These are phyloP conservation scores for Borovskyia barvae DNA, from an alignment of 208 protist species.

Conservation along the genomic window DNA sequence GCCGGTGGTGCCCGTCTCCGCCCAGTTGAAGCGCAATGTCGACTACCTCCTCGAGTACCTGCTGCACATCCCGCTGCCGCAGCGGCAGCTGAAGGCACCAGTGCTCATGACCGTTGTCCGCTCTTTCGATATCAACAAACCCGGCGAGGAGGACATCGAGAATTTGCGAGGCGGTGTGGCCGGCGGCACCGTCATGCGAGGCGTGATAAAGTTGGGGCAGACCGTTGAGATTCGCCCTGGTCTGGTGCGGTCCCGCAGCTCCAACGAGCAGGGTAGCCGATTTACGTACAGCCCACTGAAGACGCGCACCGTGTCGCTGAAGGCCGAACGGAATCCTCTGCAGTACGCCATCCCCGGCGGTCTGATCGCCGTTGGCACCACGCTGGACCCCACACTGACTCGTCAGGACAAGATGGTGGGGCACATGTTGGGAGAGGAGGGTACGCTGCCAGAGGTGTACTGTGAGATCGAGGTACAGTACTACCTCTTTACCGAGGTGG, in stretches of 20 bases:
- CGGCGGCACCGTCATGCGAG: slow-evolving; percentile 98
- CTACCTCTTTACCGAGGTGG: slow-evolving; percentile 96
- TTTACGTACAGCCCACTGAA: slow-evolving; percentile 96
- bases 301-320: slow-evolving; percentile 94
- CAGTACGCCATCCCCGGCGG: slow-evolving; percentile 99
- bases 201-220: slow-evolving; percentile 97
- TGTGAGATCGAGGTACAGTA: slow-evolving; percentile 97
- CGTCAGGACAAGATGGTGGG: slow-evolving; percentile 98
- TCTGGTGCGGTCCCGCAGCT: slow-evolving; percentile 70
- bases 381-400: slow-evolving; percentile 99
- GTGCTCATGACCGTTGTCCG: slow-evolving; percentile 98
- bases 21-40: slow-evolving; percentile 98
- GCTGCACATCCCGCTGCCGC: slow-evolving; percentile 97
- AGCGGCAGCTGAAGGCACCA: slow-evolving; percentile 92
- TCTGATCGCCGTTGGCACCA: slow-evolving; percentile 99
- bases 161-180: slow-evolving; percentile 97
- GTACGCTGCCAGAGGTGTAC: slow-evolving; percentile 96
- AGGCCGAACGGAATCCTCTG: slow-evolving; percentile 97
- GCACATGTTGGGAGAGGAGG: slow-evolving; percentile 88
- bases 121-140: slow-evolving; percentile 99
- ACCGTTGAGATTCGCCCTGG: slow-evolving; percentile 99
- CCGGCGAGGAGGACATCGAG: slow-evolving; percentile 94
- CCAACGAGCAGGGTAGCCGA: slow-evolving; percentile 72
- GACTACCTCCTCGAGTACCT: slow-evolving; percentile 99
- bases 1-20: slow-evolving; percentile 99